Base-by-base conservation (phyloP, 768 basidiomycete species). In the Fomitopsis pulvina region DNA sequence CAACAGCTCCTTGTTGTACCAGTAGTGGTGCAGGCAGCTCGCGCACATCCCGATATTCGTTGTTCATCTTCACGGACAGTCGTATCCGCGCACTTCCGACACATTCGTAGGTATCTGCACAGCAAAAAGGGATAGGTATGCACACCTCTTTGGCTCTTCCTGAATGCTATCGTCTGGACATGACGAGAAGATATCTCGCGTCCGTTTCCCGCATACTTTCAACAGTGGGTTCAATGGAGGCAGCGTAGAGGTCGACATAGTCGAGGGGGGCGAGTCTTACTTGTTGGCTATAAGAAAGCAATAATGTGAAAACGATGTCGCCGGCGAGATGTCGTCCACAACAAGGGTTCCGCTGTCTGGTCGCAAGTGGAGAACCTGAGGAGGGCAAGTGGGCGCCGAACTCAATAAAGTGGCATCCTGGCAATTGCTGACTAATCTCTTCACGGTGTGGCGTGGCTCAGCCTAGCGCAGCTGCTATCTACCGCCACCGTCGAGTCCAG, bases 21-120 rank as follows among this genome's bases (percentile, higher is more conserved):
- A 90, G 69, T 28, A 97, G 70, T 1, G 87, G 80, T 2, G 89
- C 67, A 0, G 95, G 95, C 2, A 98, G 80, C 25, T 85, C 80
- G 63, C 87, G 90, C 63, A 77, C 88, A 63, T 96, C 82, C 41
- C 78, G 77, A 66, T 93, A 99, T 70, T 98, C 95, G 62, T 91
- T 83, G 28, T 83, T 76, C 26, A 97, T 85, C 73, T 96, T 96
- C 42, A 88, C 80, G 2, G 91, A 75, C 29, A 96, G 66, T 29
- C 84, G 79, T 41, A 91, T 65, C 32, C 85, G 77, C n/a, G 82
- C 72, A 59, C 90, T 88, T 41, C 21, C 3, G 8, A 26, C 24
- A n/a, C 32, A 21, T 32, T 46, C 5, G 30, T n/a, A 20, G 1
- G 21, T 16, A 1, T 1, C 12, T 41, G 16, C 4, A 42, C 1